phyloP scores from a whole-genome alignment of 2,329 filamentous ascomycete species.

The Macrophomina pseudophaseolina region DNA sequence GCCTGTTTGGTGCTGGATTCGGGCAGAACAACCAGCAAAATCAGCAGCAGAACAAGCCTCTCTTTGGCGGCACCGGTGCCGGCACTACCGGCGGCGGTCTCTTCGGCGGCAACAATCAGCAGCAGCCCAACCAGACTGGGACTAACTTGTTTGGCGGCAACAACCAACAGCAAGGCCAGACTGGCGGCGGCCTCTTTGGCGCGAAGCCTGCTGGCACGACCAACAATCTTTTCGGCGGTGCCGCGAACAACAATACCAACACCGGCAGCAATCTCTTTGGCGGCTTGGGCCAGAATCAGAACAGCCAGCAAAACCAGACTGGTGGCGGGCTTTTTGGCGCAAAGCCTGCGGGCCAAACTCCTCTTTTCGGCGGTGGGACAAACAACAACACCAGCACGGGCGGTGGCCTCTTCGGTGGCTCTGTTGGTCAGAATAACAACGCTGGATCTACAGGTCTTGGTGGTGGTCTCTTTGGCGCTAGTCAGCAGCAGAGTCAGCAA shows the following conservation, averaged over 20 bases:
- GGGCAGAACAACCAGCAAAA: slow-evolving; percentile 41
- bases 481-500: slow-evolving; percentile 49
- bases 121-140: slow-evolving; percentile 35
- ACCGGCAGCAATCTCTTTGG: slow-evolving; percentile 36
- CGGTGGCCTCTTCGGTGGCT: slow-evolving; percentile 54
- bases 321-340: slow-evolving; percentile 38
- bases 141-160: slow-evolving; percentile 48
- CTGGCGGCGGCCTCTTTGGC: slow-evolving; percentile 48
- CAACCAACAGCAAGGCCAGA: slow-evolving; percentile 34
- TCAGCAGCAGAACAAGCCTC: slow-evolving; percentile 46
- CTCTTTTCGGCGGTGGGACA: slow-evolving; percentile 37
- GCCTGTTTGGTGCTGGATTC: slow-evolving; percentile 53
- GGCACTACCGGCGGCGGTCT: slow-evolving; percentile 48
- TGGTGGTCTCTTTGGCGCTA: slow-evolving; percentile 49
- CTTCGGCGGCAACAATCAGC: slow-evolving; percentile 52
- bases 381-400: slow-evolving; percentile 39
- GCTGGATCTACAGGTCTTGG: slow-evolving; percentile 34
- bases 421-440: slow-evolving; percentile 47
- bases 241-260: slow-evolving; percentile 26
- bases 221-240: slow-evolving; percentile 40
- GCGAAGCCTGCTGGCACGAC: slow-evolving; percentile 36
- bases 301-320: slow-evolving; percentile 29
- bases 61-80: slow-evolving; percentile 47
- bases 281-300: slow-evolving; percentile 27
- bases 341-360: slow-evolving; percentile 41